phyloP scores from a whole-genome alignment of 2,329 filamentous ascomycete species.

The Alternaria dauci region DNA sequence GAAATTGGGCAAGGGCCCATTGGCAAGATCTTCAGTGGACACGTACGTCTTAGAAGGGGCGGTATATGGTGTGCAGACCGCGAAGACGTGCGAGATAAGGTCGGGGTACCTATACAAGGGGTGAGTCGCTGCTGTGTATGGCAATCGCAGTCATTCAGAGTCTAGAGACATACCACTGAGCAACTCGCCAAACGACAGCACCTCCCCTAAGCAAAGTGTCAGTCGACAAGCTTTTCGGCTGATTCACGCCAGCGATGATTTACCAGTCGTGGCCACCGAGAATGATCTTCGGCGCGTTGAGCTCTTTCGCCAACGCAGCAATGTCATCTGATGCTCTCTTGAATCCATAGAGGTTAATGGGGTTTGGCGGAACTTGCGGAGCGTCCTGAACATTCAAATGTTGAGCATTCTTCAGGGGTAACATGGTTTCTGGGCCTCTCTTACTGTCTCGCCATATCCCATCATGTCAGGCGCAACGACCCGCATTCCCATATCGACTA shows the following conservation, averaged over 20 bases:
- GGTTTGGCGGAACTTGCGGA: slow-evolving; percentile 66
- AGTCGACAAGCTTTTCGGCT: not conserved
- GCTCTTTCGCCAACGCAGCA: slow-evolving; percentile 70
- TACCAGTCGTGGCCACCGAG: slow-evolving; percentile 90
- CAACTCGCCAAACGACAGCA: slow-evolving; percentile 75
- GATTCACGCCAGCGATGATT: not conserved
- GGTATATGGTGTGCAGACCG: slow-evolving; percentile 76
- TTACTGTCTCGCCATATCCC: slow-evolving; percentile 80
- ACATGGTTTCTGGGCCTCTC: slow-evolving; percentile 6
- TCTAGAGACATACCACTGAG: slow-evolving; percentile 62
- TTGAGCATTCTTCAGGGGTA: not conserved
- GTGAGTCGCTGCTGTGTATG: not conserved
- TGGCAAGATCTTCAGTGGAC: slow-evolving; percentile 68
- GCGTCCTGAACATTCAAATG: slow-evolving; percentile 45
- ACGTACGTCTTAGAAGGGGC: slow-evolving; percentile 63
- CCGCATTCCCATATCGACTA: slow-evolving; percentile 75
- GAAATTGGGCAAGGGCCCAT: slow-evolving; percentile 70
- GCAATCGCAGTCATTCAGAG: not conserved
- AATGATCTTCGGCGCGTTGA: slow-evolving; percentile 69
- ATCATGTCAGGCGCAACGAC: slow-evolving; percentile 88
- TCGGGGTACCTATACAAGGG: slow-evolving; percentile 58
- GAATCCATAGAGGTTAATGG: slow-evolving; percentile 70
- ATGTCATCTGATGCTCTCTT: slow-evolving; percentile 78
- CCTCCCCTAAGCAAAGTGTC: slow-evolving; percentile 67
- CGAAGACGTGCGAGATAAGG: slow-evolving; percentile 77